Evolutionary conservation across 345 rosid genomes (phyloP), one percentile per base, ranked within the genome.

Genomic region (Eutrema heterophyllum): DNA sequence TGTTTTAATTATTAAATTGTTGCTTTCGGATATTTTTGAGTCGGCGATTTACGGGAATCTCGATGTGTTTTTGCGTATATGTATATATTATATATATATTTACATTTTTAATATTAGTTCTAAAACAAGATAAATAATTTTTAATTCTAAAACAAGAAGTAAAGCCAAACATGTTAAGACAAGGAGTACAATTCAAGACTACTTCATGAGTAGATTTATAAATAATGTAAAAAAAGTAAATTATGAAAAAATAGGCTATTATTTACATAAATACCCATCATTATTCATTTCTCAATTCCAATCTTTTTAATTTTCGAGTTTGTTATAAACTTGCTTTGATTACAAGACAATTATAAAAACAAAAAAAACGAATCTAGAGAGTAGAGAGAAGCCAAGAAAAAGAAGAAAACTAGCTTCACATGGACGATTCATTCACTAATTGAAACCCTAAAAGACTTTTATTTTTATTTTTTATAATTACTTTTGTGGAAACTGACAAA

Each of bases 401-500:
- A 24, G 35, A 39, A 74, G 21, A 43, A 41, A 67, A 67, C 63
- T 68, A 68, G 46, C 79, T 75, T 75, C 74, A 75, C 74, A 75
- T 75, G 79, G 70, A 68, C 68, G 79, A 49, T 60, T 67, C 68
- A 68, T n/a, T 68, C 14, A 67, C 48, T 67, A 24, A 51, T 56
- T 56, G 45, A 57, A 58, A n/a, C 26, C 30, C 41, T 18, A 7
- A 5, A 72, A 48, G 2, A 41, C 4, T 9, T 24, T 15, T 62
- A 3, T 30, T 32, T 18, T 15, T 15, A 6, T 52, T 35, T 52
- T 35, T 39, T 27, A 30, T 9, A 5, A 59, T 35, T 32, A 52
- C 72, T 67, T 67, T 59, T 49, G 33, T 9, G 48, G 68, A 67
- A 67, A 75, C 69, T 60, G 64, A 75, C 79, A 75, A 75, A 68